A percentile compares a stretch with the other conserved stretches of the same genome.
Conservation (phyloP, 2,329 filamentous ascomycete genomes). For the Septoria linicola region DNA sequence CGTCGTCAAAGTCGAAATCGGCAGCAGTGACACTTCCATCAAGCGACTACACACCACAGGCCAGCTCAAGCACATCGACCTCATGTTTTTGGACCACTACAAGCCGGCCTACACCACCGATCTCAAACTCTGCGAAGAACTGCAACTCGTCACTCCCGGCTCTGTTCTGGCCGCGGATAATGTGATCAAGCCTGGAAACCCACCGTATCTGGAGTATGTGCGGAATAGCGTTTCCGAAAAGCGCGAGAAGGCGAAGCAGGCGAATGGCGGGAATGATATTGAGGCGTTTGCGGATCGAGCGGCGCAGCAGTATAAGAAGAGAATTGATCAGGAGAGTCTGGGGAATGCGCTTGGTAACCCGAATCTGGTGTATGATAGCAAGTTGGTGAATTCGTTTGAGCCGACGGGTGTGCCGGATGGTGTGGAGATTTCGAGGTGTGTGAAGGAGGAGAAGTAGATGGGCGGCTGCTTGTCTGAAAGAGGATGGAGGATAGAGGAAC, state of each 20-base stretch:
- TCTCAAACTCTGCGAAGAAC: constrained; percentile 72
- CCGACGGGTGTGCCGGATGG: constrained; percentile 66
- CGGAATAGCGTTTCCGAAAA: constrained; percentile 59
- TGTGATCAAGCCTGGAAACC: constrained; percentile 69
- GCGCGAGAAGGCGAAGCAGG: constrained; percentile 33
- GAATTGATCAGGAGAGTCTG: constrained; percentile 49
- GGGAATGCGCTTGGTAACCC: constrained; percentile 57
- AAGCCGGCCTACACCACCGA: constrained; percentile 74
- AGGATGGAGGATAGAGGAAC: neutral
- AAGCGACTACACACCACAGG: constrained; percentile 58
- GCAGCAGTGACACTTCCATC: constrained; percentile 65
- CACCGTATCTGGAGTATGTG: constrained; percentile 69
- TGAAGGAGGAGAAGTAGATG: constrained; percentile 37
- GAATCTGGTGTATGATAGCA: constrained; percentile 64
- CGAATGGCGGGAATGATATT: constrained; percentile 33
- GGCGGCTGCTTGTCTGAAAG: neutral
- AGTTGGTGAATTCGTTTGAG: constrained; percentile 64
- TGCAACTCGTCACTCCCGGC: constrained; percentile 63
- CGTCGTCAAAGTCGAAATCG: constrained; percentile 68
- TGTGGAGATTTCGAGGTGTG: constrained; percentile 64
- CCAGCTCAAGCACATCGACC: constrained; percentile 59
- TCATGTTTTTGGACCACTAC: constrained; percentile 79
- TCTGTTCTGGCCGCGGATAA: constrained; percentile 68
- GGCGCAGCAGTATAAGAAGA: constrained; percentile 50
- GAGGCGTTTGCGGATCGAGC: constrained; percentile 46